Base-by-base conservation (phyloP, 768 basidiomycete genomes). In the Podaxis carcinomalis region DNA sequence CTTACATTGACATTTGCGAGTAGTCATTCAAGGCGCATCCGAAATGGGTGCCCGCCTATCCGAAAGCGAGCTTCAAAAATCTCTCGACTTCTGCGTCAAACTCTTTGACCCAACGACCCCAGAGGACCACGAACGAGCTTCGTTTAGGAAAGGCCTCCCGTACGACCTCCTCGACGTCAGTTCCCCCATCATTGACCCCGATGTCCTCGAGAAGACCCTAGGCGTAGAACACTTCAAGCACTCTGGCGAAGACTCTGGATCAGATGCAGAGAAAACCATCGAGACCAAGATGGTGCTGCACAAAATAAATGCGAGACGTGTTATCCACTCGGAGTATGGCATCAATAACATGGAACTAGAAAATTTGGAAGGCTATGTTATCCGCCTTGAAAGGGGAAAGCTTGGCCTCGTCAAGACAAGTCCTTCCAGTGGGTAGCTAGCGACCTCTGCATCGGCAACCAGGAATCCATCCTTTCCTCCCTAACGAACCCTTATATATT, bases 21-120 rank as follows among this genome's bases (percentile, higher is more conserved):
- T 61, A 92, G 90, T 92, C 28, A 91, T 92, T 39, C 90, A 92
- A 71, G 90, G 90, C 5, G 87, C 86, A 47, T 86, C 86, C 0
- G 90, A 92, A 63, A 85, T 91, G 81, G 90, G 90, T 13, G 74
- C 77, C 35, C 83, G 80, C 14, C 78, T 92, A 36, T 89, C 88
- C 2, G 90, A 89, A 71, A 78, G 75, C 51, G 90, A 92, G 70
- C 79, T 92, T 0, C 87, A 90, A 64, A 84, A 79, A 59, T 88
- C 90, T 16, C 78, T 92, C 23, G 87, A 91, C 70, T 92, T 92
- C 69, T 91, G 89, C 68, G 81, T 85, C 51, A 83, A 86, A 63
- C 78, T 90, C 13, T 90, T 89, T 75, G 82, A 79, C 60, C 88
- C 90, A 5, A 87, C 85, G 1, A 78, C 83, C 7, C 86, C 84